Evolutionary conservation across 164 flowering plant genomes (phyloP), one percentile per base, ranked within the genome.

Genomic region (Warburgia ugandensis): DNA sequence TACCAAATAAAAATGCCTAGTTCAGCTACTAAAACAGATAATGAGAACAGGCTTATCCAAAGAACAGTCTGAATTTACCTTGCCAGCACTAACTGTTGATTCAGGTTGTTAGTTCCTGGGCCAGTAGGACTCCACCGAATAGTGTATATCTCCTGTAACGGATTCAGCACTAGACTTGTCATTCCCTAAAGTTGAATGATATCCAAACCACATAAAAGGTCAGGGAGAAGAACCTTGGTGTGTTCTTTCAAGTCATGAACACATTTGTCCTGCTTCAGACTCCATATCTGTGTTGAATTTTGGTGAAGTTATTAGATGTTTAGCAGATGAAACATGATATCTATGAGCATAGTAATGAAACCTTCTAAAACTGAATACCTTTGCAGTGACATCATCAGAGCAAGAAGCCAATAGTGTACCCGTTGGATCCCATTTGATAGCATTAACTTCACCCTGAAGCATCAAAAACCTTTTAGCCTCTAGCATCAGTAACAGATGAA

Each of bases 41-140:
- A n/a, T n/a, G n/a, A n/a, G n/a, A n/a, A n/a, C n/a, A n/a, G n/a
- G n/a, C n/a, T n/a, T n/a, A n/a, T n/a, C 25, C 28, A 29, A 47
- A 30, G 28, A 20, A 14, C 51, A 46, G 29, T 20, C 23, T 26
- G 45, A 41, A 42, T 29, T 52, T 64, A 91, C 98, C 96, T 91
- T 35, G 96, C 98, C 54, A 91, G 68, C 56, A 87, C 63, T 60
- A 88, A 67, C 45, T 73, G 79, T 62, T 82, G 84, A 62, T 86
- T 92, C 7, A 95, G 92, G 60, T 92, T 88, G 71, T 60, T 80
- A 17, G 99, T 80, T 25, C 89, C 85, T 2, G 76, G 77, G n/a
- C 99, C 99, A 54, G 96, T 83, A 40, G 97, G 99, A 62, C 92
- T 86, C 99, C 99, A 92, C 70, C 89, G 73, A 40, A 92, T 77